A percentile compares a stretch with the other conserved stretches of the same genome.
phyloP scores from a whole-genome alignment of 495 filamentous ascomycete genomes.

The Neurospora pannonica region DNA sequence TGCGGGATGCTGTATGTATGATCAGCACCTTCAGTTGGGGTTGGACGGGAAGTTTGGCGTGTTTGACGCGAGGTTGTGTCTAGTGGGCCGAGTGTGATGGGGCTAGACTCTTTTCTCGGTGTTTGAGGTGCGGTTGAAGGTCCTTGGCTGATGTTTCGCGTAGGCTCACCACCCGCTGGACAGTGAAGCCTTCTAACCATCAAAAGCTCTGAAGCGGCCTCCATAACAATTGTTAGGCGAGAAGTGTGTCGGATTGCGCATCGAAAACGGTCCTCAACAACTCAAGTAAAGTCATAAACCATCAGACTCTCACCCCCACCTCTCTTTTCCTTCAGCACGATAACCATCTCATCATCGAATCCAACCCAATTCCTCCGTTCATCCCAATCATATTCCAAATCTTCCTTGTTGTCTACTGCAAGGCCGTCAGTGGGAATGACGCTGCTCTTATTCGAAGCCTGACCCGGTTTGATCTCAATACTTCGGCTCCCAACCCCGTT shows the following conservation, averaged over 20 bases:
- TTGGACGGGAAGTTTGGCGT: not conserved
- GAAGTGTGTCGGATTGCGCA: not conserved
- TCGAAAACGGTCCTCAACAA: not conserved
- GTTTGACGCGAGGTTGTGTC: not conserved
- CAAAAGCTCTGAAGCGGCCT: not conserved
- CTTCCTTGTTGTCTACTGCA: not conserved
- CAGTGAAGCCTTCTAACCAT: not conserved
- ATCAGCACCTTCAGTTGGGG: not conserved
- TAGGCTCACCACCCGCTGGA: not conserved
- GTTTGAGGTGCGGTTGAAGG: not conserved
- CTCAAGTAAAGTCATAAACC: slow-evolving; percentile 84
- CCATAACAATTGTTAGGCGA: not conserved
- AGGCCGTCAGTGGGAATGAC: slow-evolving; percentile 2
- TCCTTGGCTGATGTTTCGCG: not conserved
- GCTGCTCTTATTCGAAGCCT: slow-evolving; percentile 13
- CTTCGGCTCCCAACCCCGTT: slow-evolving; percentile 22
- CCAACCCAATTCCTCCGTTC: slow-evolving; percentile 58
- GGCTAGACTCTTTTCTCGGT: not conserved
- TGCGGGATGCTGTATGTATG: not conserved
- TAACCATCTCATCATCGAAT: slow-evolving; percentile 90
- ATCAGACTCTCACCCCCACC: slow-evolving; percentile 63
- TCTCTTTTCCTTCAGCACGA: slow-evolving; percentile 66
- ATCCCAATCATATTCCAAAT: slow-evolving; percentile 9
- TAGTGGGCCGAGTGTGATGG: not conserved
- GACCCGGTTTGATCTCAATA: slow-evolving; percentile 35